These are phyloP conservation scores for Trichophaea hybrida DNA, from an alignment of 2,329 filamentous ascomycete genomes.

Conservation along the genomic window DNA sequence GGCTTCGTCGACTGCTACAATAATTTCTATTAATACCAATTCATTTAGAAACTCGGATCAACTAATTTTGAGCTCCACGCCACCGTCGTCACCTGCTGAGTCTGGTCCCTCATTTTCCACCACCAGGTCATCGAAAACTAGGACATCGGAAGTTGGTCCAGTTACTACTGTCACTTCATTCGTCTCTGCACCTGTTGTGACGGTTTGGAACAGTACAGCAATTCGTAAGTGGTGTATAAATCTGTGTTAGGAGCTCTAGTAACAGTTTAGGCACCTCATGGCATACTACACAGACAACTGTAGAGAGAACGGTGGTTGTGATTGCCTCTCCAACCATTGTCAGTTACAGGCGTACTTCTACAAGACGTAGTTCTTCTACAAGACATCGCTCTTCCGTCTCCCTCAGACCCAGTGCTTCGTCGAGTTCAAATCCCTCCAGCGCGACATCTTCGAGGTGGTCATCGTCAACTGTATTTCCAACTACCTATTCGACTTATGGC, in stretches of 20 bases:
- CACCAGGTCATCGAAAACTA: neutral
- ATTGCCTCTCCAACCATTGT: constrained; percentile 3
- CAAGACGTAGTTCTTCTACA: neutral
- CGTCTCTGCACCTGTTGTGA: neutral
- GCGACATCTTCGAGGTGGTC: constrained; percentile 7
- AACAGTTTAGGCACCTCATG: neutral
- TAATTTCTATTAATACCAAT: neutral
- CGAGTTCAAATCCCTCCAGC: constrained; percentile 2
- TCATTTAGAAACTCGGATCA: constrained; percentile 10
- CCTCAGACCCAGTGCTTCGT: neutral
- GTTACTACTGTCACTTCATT: neutral
- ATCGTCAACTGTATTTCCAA: neutral
- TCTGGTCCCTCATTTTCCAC: constrained; percentile 7
- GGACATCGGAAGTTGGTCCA: neutral
- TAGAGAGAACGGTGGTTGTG: constrained; percentile 16
- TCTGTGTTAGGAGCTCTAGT: neutral
- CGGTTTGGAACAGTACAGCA: neutral
- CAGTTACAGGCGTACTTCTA: neutral
- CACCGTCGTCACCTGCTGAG: constrained; percentile 17
- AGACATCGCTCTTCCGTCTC: neutral
- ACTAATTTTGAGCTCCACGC: constrained; percentile 19
- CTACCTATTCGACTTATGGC: neutral
- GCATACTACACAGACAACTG: constrained; percentile 7
- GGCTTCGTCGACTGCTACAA: neutral
- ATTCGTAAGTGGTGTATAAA: neutral